Conservation (phyloP, 164 flowering plant genomes). For the Liriodendron chinense region DNA sequence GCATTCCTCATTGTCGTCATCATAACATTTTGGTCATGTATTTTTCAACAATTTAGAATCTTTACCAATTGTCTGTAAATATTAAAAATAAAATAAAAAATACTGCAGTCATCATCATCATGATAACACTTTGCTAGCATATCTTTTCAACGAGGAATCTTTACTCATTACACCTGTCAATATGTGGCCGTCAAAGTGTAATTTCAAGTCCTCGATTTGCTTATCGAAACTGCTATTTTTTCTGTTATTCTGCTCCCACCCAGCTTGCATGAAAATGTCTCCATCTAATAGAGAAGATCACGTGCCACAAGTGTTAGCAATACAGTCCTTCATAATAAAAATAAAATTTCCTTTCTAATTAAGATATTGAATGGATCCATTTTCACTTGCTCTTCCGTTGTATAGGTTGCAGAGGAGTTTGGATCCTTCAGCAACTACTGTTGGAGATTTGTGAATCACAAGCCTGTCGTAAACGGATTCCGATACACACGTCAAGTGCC, state of each 20-base stretch:
- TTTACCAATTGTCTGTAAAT: too few species aligned
- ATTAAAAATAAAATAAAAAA: too few species aligned
- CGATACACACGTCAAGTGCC: conserved; percentile 79
- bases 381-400: background rate
- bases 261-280: background rate
- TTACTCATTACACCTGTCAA: background rate
- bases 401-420: conserved; percentile 69
- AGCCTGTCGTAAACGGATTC: conserved; percentile 55
- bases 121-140: too few species aligned
- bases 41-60: too few species aligned
- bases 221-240: too few species aligned
- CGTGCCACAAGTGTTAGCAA: background rate
- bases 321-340: background rate
- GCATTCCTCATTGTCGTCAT: too few species aligned
- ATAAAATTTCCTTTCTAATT: background rate
- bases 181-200: background rate
- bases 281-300: background rate
- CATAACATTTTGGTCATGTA: too few species aligned
- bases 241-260: background rate
- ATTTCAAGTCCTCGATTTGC: background rate
- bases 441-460: conserved; percentile 79
- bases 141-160: too few species aligned
- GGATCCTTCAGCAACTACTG: conserved; percentile 82
- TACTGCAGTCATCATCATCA: too few species aligned
- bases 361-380: background rate